Percentiles rank a stretch among this genome's conserved stretches.
Evolutionary conservation across 495 filamentous ascomycete genomes (phyloP).

Genomic region (Parmelia sp.): DNA sequence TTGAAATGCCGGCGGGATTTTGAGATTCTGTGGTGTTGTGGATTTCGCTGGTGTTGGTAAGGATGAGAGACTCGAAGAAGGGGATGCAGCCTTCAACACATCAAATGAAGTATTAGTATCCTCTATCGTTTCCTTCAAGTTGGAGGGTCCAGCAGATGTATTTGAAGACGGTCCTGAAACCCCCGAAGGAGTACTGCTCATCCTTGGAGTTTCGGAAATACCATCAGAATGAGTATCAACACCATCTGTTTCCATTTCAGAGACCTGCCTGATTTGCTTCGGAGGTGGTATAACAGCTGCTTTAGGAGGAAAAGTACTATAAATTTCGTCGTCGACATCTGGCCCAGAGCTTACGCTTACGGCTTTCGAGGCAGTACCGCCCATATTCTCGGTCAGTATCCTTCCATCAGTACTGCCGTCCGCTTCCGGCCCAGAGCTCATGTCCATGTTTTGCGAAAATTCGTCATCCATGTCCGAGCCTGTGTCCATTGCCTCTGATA

Average conservation of each 20-base stretch:
- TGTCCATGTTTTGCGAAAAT: constrained; percentile 22
- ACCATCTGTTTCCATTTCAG: constrained; percentile 8
- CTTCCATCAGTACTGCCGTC: constrained; percentile 9
- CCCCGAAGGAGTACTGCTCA: constrained; percentile 25
- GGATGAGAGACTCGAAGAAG: constrained; percentile 22
- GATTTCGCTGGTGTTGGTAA: constrained; percentile 26
- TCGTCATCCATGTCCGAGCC: constrained; percentile 17
- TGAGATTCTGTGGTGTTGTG: constrained; percentile 13
- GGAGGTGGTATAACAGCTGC: constrained; percentile 3
- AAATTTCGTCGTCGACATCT: constrained; percentile 4
- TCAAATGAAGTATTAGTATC: constrained; percentile 15
- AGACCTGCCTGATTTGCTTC: constrained; percentile 2
- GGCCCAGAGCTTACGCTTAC: constrained; percentile 10
- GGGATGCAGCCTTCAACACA: constrained; percentile 18
- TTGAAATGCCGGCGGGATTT: background rate
- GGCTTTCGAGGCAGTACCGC: constrained; percentile 9
- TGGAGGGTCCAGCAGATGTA: constrained; percentile 21
- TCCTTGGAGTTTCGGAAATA: constrained; percentile 22
- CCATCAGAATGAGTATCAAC: constrained; percentile 17
- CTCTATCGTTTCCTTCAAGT: constrained; percentile 18
- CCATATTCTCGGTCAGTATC: constrained; percentile 2
- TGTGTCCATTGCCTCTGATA: constrained; percentile 19
- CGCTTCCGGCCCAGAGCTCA: constrained; percentile 23
- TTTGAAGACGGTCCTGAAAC: constrained; percentile 24
- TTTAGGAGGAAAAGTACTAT: constrained; percentile 1